Evolutionary conservation across 129 eudicot genomes (phyloP).

Genomic region (Glebionis coronaria): DNA sequence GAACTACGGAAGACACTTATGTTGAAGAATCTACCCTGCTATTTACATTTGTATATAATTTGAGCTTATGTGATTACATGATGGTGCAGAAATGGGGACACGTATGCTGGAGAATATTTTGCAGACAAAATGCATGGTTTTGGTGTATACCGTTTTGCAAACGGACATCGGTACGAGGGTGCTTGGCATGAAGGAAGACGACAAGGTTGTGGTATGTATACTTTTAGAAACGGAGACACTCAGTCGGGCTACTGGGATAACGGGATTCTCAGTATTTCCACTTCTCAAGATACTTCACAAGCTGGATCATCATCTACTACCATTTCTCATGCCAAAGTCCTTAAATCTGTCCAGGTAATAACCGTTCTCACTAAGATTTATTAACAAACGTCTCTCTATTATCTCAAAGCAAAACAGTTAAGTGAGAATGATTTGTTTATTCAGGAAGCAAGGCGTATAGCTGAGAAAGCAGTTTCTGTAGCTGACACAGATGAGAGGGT

Average conservation of each 20-base stretch:
- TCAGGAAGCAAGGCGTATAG: conserved; percentile 62
- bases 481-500: conserved; percentile 52
- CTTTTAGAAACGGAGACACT: conserved; percentile 68
- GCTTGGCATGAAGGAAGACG: conserved; percentile 95
- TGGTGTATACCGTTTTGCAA: conserved; percentile 85
- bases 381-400: background rate
- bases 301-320: conserved; percentile 30
- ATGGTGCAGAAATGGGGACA: conserved; percentile 72
- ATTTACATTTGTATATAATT: background rate
- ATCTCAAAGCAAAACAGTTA: background rate
- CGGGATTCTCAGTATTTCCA: conserved; percentile 54
- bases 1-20: background rate
- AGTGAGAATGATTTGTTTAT: background rate
- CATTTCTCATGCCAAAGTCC: conserved; percentile 48
- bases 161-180: conserved; percentile 80
- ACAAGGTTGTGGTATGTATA: conserved; percentile 89
- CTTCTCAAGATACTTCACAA: conserved; percentile 45
- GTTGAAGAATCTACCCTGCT: background rate
- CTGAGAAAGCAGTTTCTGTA: conserved; percentile 52
- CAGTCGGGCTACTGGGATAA: conserved; percentile 79
- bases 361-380: background rate
- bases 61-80: conserved; percentile 21
- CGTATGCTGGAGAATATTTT: conserved; percentile 84
- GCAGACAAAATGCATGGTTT: conserved; percentile 86
- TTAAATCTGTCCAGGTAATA: conserved; percentile 72